Evolutionary conservation across 1,139 yeast species (phyloP), one percentile per base, ranked within the genome.

Genomic region (Magnusiomyces ingens): DNA sequence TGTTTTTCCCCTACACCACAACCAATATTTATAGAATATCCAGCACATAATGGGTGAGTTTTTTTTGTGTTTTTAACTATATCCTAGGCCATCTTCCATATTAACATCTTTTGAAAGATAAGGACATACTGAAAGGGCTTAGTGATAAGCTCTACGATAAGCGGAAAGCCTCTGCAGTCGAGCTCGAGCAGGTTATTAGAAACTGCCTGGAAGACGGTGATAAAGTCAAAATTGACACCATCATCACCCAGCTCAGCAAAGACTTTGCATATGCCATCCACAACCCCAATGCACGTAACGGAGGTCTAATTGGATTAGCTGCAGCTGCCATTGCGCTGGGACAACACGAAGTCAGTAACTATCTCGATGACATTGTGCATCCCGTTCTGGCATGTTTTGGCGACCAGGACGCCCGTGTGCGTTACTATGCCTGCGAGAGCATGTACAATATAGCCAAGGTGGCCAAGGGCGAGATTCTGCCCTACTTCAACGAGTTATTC

Each of bases 381-480:
- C 97, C 99, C 0, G 96, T 94, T 17, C 75, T 94, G 62, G 94
- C 97, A 0, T 93, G 98, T 57, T 94, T 94, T 68, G 91, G 95
- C 52, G 99, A 94, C 64, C 96, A 94, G 56, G 97, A 94, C 66
- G 95, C 97, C 11, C 79, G 96, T 59, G 99, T 94, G 8, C 76
- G 99, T 52, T 94, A 94, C 64, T 94, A 91, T 68, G 98, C 99
- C 0, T 93, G 99, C 71, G 99, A 94, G 67, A 86, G 96, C 45
- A 76, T 94, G 59, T 94, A 94, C 70, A 94, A 94, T 69, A 91
- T 94, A 50, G 96, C 99, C 52, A 94, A 94, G 67, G 95, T 93
- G 21, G 96, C 99, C 3, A 81, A 95, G 62, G 99, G 99, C 18
- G 99, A 94, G 68, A 87, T 93, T 22, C 72, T 94, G 59, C 74